Percentiles rank a stretch among this genome's conserved stretches.
These are phyloP conservation scores for Euphorbia celastroides DNA, from an alignment of 441 rosid species.

Conservation along the genomic window DNA sequence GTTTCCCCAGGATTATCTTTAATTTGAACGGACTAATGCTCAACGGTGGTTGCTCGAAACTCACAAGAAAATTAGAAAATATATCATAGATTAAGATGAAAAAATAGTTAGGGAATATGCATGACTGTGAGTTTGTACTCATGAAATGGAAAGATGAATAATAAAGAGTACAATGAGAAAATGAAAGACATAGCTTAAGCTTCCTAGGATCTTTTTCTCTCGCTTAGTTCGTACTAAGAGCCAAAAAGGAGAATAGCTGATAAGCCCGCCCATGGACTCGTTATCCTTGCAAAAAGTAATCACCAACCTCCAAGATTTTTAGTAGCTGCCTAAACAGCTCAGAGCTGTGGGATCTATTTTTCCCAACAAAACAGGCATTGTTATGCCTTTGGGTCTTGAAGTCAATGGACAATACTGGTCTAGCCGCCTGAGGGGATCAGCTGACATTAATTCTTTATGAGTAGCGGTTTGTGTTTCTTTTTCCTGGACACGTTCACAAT, in stretches of 20 bases:
- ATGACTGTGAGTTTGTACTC: too few species aligned
- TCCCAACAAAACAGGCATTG: neutral
- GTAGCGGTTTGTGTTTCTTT: neutral
- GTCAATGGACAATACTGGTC: too few species aligned
- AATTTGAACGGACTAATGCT: neutral
- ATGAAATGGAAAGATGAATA: neutral
- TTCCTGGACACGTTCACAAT: neutral
- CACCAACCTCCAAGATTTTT: too few species aligned
- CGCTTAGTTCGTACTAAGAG: neutral
- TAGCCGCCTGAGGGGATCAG: too few species aligned
- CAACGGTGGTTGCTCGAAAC: neutral
- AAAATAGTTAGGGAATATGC: neutral
- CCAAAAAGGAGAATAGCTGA: too few species aligned
- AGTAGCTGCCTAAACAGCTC: too few species aligned
- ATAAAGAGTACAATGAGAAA: neutral
- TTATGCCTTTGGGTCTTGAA: too few species aligned
- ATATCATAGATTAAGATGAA: neutral
- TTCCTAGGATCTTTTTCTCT: neutral
- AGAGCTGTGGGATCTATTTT: neutral
- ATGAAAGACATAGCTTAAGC: neutral
- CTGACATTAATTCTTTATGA: neutral
- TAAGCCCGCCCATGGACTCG: too few species aligned
- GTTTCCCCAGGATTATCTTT: neutral
- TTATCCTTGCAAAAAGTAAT: too few species aligned
- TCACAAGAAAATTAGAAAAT: neutral